Conservation (phyloP, 371 early-diverging fungal genomes). For the Actinomortierella wolfii region DNA sequence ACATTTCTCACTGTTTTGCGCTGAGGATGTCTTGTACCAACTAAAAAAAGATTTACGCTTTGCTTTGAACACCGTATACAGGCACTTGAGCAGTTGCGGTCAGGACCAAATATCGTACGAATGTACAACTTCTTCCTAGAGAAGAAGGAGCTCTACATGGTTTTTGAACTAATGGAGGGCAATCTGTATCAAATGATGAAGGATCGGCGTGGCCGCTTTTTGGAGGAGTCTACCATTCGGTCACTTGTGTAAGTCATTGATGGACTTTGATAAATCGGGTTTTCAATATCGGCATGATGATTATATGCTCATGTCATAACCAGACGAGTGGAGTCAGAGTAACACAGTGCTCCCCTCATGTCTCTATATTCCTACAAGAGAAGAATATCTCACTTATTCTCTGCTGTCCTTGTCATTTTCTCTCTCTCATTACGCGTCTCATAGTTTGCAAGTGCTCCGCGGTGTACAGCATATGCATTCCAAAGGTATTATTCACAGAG, state of each 20-base stretch:
- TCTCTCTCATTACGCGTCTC: neutral
- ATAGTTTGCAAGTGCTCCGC: constrained; percentile 75
- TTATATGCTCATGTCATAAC: too few species aligned
- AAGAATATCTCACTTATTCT: neutral
- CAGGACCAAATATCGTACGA: constrained; percentile 83
- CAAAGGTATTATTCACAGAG: constrained; percentile 90
- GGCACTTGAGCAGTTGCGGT: constrained; percentile 66
- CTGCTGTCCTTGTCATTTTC: too few species aligned
- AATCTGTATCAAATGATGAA: constrained; percentile 89
- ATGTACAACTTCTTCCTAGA: constrained; percentile 83
- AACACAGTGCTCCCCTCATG: too few species aligned
- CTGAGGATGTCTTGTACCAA: too few species aligned
- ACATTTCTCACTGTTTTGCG: too few species aligned
- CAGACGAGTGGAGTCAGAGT: too few species aligned
- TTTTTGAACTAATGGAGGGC: constrained; percentile 95
- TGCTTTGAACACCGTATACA: too few species aligned
- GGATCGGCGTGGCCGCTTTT: constrained; percentile 60
- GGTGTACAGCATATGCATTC: constrained; percentile 90
- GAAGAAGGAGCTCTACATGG: constrained; percentile 82
- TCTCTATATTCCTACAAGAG: too few species aligned
- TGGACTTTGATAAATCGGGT: too few species aligned
- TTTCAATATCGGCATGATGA: too few species aligned
- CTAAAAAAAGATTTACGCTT: too few species aligned
- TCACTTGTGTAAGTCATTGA: constrained; percentile 59
- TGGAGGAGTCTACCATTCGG: constrained; percentile 63